These are phyloP conservation scores for Aureoboletus auriporus DNA, from an alignment of 768 basidiomycete species.

Conservation along the genomic window DNA sequence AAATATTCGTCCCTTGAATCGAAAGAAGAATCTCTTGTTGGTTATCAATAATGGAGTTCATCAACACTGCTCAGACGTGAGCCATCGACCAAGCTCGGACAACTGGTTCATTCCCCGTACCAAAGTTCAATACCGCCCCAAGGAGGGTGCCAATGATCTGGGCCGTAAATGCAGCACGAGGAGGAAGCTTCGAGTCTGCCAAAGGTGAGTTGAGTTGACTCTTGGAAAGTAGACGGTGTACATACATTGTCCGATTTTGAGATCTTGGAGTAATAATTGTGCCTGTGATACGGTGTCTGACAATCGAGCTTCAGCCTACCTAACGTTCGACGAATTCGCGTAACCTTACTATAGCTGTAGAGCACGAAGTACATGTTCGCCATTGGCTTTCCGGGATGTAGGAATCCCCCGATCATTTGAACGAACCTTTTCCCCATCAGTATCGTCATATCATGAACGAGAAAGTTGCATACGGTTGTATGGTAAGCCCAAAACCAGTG, in stretches of 20 bases:
- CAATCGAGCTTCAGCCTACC: conserved; percentile 29
- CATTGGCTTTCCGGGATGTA: conserved; percentile 37
- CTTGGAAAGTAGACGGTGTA: conserved; percentile 22
- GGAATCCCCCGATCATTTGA: conserved; percentile 36
- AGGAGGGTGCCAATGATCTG: conserved; percentile 40
- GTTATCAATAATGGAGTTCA: conserved; percentile 53
- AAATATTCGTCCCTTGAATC: conserved; percentile 46
- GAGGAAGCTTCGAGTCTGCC: conserved; percentile 56
- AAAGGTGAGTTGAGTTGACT: conserved; percentile 28
- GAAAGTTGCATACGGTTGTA: conserved; percentile 21
- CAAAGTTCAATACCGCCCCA: conserved; percentile 36
- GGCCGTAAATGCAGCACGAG: conserved; percentile 59
- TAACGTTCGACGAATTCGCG: conserved; percentile 31
- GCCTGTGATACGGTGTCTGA: conserved; percentile 52
- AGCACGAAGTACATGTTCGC: conserved; percentile 43
- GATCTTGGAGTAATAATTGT: conserved; percentile 48
- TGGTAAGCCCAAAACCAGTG: conserved; percentile 32
- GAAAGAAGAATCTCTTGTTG: conserved; percentile 51
- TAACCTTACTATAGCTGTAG: conserved; percentile 42
- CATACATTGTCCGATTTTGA: conserved; percentile 40
- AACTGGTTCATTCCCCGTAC: conserved; percentile 41
- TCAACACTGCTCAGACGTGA: conserved; percentile 29
- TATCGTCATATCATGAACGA: background rate
- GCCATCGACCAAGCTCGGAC: conserved; percentile 43
- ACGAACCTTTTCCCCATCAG: conserved; percentile 21